These are phyloP conservation scores for Talaromyces rugulosus DNA, from an alignment of 2,329 filamentous ascomycete genomes.

Conservation along the genomic window DNA sequence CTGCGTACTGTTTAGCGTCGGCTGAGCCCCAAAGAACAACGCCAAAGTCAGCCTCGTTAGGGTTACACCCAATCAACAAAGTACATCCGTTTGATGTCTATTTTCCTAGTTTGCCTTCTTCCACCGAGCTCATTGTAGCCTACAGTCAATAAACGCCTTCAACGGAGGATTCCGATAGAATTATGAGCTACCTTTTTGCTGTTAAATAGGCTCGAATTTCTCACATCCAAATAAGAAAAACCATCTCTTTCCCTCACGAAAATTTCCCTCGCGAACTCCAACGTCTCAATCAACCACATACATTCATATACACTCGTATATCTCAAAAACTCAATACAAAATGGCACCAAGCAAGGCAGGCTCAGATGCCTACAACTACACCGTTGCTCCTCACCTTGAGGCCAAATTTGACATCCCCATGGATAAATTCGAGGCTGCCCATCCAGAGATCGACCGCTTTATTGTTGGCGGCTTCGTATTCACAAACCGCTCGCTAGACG, in stretches of 20 bases:
- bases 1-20: neutral
- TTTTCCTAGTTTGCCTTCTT: neutral
- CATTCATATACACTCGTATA: neutral
- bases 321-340: neutral
- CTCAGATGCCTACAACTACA: slow-evolving; percentile 14
- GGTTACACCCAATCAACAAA: too few relatives aligned
- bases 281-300: neutral
- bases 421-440: slow-evolving; percentile 20
- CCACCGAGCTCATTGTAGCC: neutral
- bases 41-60: neutral
- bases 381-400: slow-evolving; percentile 24
- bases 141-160: neutral
- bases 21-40: neutral
- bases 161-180: neutral
- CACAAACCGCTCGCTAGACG: slow-evolving; percentile 9
- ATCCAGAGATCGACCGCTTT: slow-evolving; percentile 26
- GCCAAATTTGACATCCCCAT: slow-evolving; percentile 25
- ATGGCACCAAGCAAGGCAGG: slow-evolving; percentile 11
- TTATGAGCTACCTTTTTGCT: neutral
- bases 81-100: too few relatives aligned
- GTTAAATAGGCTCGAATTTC: neutral
- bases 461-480: slow-evolving; percentile 28
- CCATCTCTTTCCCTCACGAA: neutral
- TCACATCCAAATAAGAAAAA: neutral
- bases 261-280: neutral